phyloP scores from a whole-genome alignment of 2,329 filamentous ascomycete genomes.

The Arachnomyces sp. region DNA sequence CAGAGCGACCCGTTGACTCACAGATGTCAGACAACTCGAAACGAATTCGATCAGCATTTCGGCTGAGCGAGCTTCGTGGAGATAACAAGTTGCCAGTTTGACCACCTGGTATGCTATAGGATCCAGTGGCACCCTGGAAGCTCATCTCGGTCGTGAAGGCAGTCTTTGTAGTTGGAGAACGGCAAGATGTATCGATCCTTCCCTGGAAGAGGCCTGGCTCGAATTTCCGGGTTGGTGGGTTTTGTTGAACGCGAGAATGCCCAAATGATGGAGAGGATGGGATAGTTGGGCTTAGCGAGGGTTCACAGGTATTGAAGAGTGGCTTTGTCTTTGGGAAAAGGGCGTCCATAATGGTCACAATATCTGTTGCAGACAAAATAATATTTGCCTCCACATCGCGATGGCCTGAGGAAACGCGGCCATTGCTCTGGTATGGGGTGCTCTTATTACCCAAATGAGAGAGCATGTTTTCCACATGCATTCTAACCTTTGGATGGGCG shows the following conservation, averaged over 20 bases:
- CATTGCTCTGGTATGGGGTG: conserved; percentile 13
- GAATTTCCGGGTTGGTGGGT: conserved; percentile 15
- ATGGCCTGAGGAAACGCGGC: conserved; percentile 46
- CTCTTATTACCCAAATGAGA: conserved; percentile 17
- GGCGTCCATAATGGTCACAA: conserved; percentile 71
- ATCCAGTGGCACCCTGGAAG: conserved; percentile 15
- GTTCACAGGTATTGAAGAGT: conserved; percentile 13
- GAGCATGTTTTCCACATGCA: conserved; percentile 32
- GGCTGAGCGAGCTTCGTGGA: conserved; percentile 19
- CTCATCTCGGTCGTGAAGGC: conserved; percentile 25
- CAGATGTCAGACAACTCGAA: conserved; percentile 33
- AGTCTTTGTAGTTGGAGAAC: conserved; percentile 18
- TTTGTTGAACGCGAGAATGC: conserved; percentile 13
- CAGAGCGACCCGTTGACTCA: conserved; percentile 41
- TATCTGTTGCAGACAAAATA: conserved; percentile 69
- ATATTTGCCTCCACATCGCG: conserved; percentile 26
- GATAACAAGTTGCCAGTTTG: conserved; percentile 12
- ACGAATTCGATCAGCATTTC: conserved; percentile 32
- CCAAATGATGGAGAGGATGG: conserved; percentile 19
- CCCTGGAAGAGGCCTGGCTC: conserved; percentile 28
- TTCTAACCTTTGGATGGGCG: conserved; percentile 24
- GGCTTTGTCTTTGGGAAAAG: conserved; percentile 55
- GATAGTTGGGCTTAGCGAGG: conserved; percentile 21
- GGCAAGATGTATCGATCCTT: conserved; percentile 19
- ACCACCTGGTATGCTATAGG: conserved; percentile 9